Base-by-base conservation (phyloP, 1,284 basidiomycete genomes). In the Singerocomus rubriflavus region DNA sequence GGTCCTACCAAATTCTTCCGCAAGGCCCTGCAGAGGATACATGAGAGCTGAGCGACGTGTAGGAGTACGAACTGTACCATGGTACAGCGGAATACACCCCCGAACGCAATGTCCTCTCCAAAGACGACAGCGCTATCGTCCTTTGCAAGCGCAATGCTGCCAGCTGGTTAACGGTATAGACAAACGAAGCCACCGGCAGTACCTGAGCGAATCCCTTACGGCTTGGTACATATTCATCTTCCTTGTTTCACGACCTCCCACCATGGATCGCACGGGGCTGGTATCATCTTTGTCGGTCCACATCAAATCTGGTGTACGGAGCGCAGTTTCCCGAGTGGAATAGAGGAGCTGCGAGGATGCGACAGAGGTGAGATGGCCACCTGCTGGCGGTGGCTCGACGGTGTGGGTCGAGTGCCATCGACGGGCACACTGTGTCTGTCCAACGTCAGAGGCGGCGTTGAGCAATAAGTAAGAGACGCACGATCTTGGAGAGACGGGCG, bases 161-260 rank as follows among this genome's bases (percentile, higher is more conserved):
- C 17, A 25, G 29, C 16, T 36, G 33, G 50, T 51, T 35, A 54
- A 38, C n/a, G 57, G 12, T 11, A 16, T 11, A 30, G 12, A 35
- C 14, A 12, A 21, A 46, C 6, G 35, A 31, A 12, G 7, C 12
- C 37, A 38, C 43, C 40, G 31, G 38, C 46, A 71, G 51, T 60
- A 87, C 88, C 87, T 87, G 74, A 94, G 80, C 4, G 90, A 90
- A 66, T 94, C 92, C 40, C 92, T 78, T n/a, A 95, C 79, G 1
- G 92, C 87, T 66, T 94, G 92, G 67, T 93, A 93, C 55, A 86
- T 73, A 65, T 94, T 95, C 90, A 93, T 93, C 73, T 91, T 91
- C 51, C 90, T 79, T 25, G 90, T 92, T 69, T 93, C 89, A 44
- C 88, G 79, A 25, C 88, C 89, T 35, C 80, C 82, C n/a, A 88